Conservation (phyloP, 352 stramenopile genomes). For the Salisapilia sapeloensis region DNA sequence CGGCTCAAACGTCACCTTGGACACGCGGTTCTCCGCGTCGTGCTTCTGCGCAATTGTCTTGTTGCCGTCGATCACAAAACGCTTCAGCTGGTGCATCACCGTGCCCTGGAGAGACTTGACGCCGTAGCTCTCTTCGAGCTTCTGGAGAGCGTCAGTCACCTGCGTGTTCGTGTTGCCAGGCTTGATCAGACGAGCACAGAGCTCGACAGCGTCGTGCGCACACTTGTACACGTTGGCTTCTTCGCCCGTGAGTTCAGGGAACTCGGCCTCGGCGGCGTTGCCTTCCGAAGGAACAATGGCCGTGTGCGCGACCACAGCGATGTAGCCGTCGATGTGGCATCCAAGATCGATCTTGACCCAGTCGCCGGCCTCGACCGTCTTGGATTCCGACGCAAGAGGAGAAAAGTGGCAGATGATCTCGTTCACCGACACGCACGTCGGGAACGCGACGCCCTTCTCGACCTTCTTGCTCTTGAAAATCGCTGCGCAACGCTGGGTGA, state of each 20-base stretch:
- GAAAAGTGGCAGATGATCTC: constrained; percentile 98
- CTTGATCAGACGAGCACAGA: constrained; percentile 94
- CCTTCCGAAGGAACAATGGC: constrained; percentile 82
- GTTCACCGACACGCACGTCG: constrained; percentile 97
- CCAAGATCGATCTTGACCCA: constrained; percentile 94
- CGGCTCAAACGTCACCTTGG: constrained; percentile 88
- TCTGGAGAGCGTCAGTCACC: constrained; percentile 89
- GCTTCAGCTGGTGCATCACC: constrained; percentile 99
- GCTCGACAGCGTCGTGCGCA: constrained; percentile 93
- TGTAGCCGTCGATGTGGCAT: constrained; percentile 99
- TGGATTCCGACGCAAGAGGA: constrained; percentile 83
- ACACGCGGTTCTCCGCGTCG: constrained; percentile 78
- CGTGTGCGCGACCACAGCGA: constrained; percentile 97
- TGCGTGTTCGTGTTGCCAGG: constrained; percentile 93
- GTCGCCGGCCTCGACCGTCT: constrained; percentile 58
- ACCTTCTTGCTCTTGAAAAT: constrained; percentile 97
- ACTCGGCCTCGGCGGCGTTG: constrained; percentile 25
- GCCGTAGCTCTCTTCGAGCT: constrained; percentile 91
- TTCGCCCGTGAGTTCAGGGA: constrained; percentile 40
- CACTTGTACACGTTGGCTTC: constrained; percentile 93
- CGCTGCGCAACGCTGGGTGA: constrained; percentile 65
- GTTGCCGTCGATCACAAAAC: constrained; percentile 96
- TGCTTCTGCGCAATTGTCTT: constrained; percentile 90
- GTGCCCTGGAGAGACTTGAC: constrained; percentile 95
- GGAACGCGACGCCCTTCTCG: constrained; percentile 98